Percentiles rank a stretch among this genome's conserved stretches.
These are phyloP conservation scores for Mediolabrus comicus DNA, from an alignment of 108 stramenopile species.

Conservation along the genomic window DNA sequence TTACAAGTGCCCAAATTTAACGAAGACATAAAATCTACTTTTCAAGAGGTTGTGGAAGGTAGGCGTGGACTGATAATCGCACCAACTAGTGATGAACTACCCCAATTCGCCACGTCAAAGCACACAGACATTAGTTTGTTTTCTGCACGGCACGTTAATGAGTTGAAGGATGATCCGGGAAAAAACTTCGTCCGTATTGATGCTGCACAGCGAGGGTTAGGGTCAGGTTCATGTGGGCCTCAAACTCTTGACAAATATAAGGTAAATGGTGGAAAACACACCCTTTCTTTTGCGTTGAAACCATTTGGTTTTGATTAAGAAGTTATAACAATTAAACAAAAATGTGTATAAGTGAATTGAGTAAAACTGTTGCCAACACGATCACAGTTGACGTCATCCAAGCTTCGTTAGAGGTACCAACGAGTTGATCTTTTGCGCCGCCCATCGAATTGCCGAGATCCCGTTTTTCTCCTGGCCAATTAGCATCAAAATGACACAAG, in stretches of 20 bases:
- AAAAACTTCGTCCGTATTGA: constrained; percentile 29
- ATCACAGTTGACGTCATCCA: neutral
- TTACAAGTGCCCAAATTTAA: neutral
- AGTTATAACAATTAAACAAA: neutral
- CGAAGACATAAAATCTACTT: neutral
- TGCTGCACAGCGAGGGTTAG: constrained; percentile 39
- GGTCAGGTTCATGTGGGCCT: constrained; percentile 39
- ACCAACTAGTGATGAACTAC: neutral
- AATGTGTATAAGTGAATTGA: neutral
- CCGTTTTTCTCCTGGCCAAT: constrained; percentile 24
- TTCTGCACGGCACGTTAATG: constrained; percentile 17
- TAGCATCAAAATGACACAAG: constrained; percentile 43
- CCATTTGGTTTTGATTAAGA: constrained; percentile 2
- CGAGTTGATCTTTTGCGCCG: neutral
- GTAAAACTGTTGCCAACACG: neutral
- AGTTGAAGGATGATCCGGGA: constrained; percentile 5
- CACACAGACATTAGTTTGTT: constrained; percentile 21
- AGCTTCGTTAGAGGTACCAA: neutral
- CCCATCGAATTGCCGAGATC: too few species aligned
- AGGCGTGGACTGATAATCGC: constrained; percentile 21
- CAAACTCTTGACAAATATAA: constrained; percentile 31
- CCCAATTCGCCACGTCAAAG: constrained; percentile 16
- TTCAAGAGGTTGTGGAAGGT: neutral
- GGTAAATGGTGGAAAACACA: constrained; percentile 19
- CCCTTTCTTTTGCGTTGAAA: constrained; percentile 18